Evolutionary conservation across 768 basidiomycete genomes (phyloP).

Genomic region (Calocybe cyanea): DNA sequence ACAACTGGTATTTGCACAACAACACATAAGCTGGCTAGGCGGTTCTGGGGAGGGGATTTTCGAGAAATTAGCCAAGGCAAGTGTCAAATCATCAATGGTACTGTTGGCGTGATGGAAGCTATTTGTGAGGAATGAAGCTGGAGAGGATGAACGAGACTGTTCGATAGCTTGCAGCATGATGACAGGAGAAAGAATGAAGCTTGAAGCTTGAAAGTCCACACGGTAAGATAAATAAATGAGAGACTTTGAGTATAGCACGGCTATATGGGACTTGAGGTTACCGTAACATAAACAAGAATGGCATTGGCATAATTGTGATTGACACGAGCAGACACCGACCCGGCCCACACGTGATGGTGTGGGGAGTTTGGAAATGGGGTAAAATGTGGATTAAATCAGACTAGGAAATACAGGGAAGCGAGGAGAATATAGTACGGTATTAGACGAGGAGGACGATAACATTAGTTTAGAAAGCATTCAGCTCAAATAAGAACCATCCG

Average conservation of each 20-base stretch:
- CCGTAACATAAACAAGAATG: no score
- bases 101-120: conserved; percentile 50
- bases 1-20: conserved; percentile 64
- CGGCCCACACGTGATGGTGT: no score
- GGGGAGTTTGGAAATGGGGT: no score
- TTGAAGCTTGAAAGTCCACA: conserved; percentile 8
- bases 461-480: conserved; percentile 1
- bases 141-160: conserved; percentile 38
- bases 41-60: conserved; percentile 73
- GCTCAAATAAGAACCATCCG: conserved; percentile 14
- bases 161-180: conserved; percentile 12
- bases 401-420: neutral
- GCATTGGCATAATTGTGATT: no score
- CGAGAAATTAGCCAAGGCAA: conserved; percentile 69
- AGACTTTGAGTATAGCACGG: no score
- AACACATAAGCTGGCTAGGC: conserved; percentile 48
- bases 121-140: conserved; percentile 46
- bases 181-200: neutral
- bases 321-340: no score
- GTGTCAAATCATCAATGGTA: conserved; percentile 78
- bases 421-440: neutral
- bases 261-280: no score
- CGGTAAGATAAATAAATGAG: conserved; percentile 7
- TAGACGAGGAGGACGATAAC: conserved; percentile 11
- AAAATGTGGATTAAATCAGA: no score